Evolutionary conservation across 805 yeast genomes (phyloP), one percentile per base, ranked within the genome.

Genomic region (Kuraishia ogatae): DNA sequence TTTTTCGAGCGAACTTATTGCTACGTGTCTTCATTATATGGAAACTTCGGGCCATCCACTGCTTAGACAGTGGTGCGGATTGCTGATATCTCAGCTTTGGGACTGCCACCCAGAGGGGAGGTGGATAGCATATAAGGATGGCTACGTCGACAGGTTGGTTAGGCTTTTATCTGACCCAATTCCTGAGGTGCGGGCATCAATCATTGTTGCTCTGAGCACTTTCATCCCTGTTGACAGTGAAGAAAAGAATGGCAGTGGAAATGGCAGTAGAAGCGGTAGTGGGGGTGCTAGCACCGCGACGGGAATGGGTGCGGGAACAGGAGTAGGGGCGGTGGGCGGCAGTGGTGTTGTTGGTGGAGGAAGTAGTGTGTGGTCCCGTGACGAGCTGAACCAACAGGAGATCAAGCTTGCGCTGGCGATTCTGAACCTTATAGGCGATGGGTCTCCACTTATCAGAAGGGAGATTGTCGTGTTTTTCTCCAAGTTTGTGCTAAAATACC

Each of bases 121-220:
- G 64, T 80, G 82, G 76, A 77, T 87, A 23, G 82, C 85, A 24
- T 77, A 82, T 60, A 81, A 84, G 59, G 85, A 83, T 55, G 87
- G 87, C 0, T 78, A 82, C 23, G 69, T 86, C 17, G 81, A 76
- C 22, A 78, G 78, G 59, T 62, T 93, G 28, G 66, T 83, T 35
- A 72, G 73, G 23, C 71, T 88, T 47, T 75, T 91, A 19, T 81
- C 80, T 58, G 98, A 94, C 65, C 97, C 97, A 0, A 90, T 93
- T 51, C 97, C 98, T 0, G 99, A 94, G 67, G 96, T 94, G 1
- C 76, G 98, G 55, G 87, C 97, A 0, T 89, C 97, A 0, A 81
- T 89, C 2, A 71, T 94, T 13, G 72, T 83, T 39, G 87, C 96
- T 0, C 71, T 93, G 52, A 81, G 90, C 2, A 80, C 84, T 46